phyloP scores from a whole-genome alignment of 2,329 filamentous ascomycete species.

The Whalleya microplaca region DNA sequence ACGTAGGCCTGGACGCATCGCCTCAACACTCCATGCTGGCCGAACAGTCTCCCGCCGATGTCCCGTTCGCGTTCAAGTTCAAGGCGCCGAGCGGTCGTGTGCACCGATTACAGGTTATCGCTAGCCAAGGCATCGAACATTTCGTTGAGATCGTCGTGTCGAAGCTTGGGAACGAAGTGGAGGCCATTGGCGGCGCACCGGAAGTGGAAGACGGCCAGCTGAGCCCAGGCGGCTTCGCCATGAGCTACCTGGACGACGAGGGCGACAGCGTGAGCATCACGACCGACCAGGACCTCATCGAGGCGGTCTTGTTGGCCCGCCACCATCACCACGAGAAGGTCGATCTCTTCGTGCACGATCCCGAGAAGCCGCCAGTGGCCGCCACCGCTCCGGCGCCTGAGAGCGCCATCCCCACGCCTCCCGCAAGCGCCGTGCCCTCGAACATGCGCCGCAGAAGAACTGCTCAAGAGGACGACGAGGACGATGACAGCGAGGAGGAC shows the following conservation, averaged over 20 bases:
- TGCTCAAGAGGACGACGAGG: constrained; percentile 52
- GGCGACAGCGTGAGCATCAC: constrained; percentile 97
- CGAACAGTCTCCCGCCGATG: constrained; percentile 66
- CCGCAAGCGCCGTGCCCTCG: constrained; percentile 48
- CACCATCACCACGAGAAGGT: constrained; percentile 85
- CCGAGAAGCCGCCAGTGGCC: constrained; percentile 81
- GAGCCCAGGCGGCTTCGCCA: constrained; percentile 77
- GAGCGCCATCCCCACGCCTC: constrained; percentile 48
- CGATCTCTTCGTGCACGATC: constrained; percentile 94
- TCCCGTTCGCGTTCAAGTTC: constrained; percentile 97
- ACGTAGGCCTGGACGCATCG: constrained; percentile 81
- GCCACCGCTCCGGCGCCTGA: constrained; percentile 56
- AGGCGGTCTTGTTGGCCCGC: constrained; percentile 84
- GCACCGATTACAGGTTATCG: constrained; percentile 84
- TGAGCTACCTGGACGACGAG: constrained; percentile 96
- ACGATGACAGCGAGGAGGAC: constrained; percentile 55
- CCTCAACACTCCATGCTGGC: constrained; percentile 67
- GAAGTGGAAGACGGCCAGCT: constrained; percentile 79
- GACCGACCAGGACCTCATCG: constrained; percentile 88
- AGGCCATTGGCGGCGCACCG: constrained; percentile 81
- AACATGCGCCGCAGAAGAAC: constrained; percentile 55
- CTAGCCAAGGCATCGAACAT: constrained; percentile 77
- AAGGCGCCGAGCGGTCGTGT: constrained; percentile 95
- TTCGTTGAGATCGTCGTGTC: constrained; percentile 77
- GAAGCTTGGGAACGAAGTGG: constrained; percentile 84